Conservation (phyloP, 495 filamentous ascomycete species). For the Ramalina intermedia region DNA sequence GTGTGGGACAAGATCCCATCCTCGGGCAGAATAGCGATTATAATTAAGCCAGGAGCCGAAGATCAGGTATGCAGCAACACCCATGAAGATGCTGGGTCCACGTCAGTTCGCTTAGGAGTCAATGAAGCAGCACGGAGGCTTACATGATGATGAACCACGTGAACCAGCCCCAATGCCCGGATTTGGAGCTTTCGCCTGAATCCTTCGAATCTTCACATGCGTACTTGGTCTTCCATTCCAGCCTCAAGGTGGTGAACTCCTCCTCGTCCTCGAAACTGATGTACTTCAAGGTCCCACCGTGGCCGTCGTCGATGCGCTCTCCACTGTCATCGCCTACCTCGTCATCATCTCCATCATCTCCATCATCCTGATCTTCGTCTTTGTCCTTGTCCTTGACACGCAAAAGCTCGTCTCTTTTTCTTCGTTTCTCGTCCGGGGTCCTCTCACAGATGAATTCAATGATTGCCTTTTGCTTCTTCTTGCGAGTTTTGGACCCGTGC, state of each 20-base stretch:
- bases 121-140: slow-evolving; percentile 22
- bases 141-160: slow-evolving; percentile 96
- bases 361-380: slow-evolving; percentile 21
- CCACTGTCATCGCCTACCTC: slow-evolving; percentile 19
- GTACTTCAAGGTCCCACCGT: slow-evolving; percentile 50
- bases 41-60: slow-evolving; percentile 99
- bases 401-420: slow-evolving; percentile 13
- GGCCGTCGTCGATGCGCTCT: slow-evolving; percentile 21
- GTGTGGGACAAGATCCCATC: slow-evolving; percentile 92
- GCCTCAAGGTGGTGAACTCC: slow-evolving; percentile 39
- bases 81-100: slow-evolving; percentile 60
- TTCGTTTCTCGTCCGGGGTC: slow-evolving; percentile 14
- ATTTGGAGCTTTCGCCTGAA: slow-evolving; percentile 17
- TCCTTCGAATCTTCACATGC: slow-evolving; percentile 59
- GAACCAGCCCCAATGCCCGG: slow-evolving; percentile 75
- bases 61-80: slow-evolving; percentile 80
- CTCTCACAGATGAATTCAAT: slow-evolving; percentile 66
- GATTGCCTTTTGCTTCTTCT: slow-evolving; percentile 41
- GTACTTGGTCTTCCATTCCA: slow-evolving; percentile 77
- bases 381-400: slow-evolving; percentile 21
- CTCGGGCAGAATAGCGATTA: slow-evolving; percentile 85
- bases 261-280: slow-evolving; percentile 48
- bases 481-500: neutral
- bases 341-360: slow-evolving; percentile 16
- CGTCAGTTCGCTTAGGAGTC: neutral